phyloP scores from a whole-genome alignment of 1,284 basidiomycete genomes.

The Microbotryum lychnidis-dioicae region DNA sequence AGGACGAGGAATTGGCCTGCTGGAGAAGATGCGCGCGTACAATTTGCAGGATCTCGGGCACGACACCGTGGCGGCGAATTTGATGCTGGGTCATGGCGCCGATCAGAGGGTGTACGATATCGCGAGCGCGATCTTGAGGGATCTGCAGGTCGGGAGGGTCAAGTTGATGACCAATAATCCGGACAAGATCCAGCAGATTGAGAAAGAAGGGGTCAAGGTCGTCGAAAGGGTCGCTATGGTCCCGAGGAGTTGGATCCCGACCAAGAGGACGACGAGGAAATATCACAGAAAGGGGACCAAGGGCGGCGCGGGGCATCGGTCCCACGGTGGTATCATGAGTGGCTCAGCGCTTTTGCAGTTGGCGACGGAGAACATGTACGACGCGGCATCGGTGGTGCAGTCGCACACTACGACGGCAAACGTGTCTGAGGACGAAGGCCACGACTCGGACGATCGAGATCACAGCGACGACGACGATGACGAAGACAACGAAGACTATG shows the following conservation, averaged over 20 bases:
- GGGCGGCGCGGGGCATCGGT: neutral
- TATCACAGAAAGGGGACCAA: conserved; percentile 25
- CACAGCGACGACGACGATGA: conserved; percentile 29
- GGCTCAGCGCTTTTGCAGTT: neutral
- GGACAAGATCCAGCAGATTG: conserved; percentile 84
- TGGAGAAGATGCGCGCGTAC: conserved; percentile 95
- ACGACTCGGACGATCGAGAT: conserved; percentile 40
- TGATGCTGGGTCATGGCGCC: conserved; percentile 87
- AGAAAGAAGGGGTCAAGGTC: conserved; percentile 71
- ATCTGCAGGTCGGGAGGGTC: conserved; percentile 72
- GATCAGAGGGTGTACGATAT: conserved; percentile 92
- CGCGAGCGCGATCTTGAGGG: conserved; percentile 78
- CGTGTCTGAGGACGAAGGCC: conserved; percentile 35
- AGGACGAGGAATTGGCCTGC: conserved; percentile 92
- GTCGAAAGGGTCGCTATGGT: conserved; percentile 88
- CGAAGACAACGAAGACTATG: conserved; percentile 37
- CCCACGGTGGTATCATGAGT: neutral
- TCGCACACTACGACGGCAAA: conserved; percentile 31
- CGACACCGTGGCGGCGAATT: conserved; percentile 94
- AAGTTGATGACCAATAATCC: conserved; percentile 94
- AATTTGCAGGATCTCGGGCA: conserved; percentile 97
- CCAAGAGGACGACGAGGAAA: conserved; percentile 28
- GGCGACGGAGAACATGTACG: neutral
- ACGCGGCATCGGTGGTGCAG: neutral
- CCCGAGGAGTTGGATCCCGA: conserved; percentile 69